These are phyloP conservation scores for Dictyostelium capitatum DNA, from an alignment of 78 protist genomes.

Conservation along the genomic window DNA sequence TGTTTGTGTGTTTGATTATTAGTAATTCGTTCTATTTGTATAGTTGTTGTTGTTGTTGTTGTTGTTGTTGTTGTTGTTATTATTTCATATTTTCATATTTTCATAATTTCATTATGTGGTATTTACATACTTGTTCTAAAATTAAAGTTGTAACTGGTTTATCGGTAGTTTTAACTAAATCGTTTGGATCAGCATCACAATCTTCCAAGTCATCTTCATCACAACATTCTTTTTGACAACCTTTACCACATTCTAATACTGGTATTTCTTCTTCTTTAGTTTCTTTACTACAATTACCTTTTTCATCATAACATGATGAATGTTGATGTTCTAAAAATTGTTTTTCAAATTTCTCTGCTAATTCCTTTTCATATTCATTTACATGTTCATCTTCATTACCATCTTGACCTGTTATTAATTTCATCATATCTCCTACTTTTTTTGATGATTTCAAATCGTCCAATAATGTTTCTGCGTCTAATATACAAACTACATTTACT, in stretches of 20 bases:
- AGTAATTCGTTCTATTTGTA: background rate
- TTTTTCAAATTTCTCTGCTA: background rate
- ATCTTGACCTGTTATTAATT: background rate
- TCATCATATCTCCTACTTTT: conserved; percentile 23
- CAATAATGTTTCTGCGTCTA: conserved; percentile 10
- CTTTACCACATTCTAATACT: background rate
- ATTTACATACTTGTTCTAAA: conserved; percentile 50
- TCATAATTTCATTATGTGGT: background rate
- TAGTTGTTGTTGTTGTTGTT: too few relatives aligned
- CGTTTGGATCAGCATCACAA: background rate
- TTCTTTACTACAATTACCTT: background rate
- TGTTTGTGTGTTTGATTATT: background rate
- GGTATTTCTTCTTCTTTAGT: background rate
- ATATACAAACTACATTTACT: conserved; percentile 35
- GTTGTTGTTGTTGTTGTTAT: too few relatives aligned
- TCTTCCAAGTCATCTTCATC: conserved; percentile 5
- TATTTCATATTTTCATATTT: too few relatives aligned
- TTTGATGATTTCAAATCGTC: conserved; percentile 27
- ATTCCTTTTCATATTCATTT: background rate
- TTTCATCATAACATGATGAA: background rate
- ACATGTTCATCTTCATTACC: background rate
- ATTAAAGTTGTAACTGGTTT: conserved; percentile 53
- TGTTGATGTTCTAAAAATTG: background rate
- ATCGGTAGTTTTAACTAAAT: conserved; percentile 27
- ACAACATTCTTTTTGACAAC: background rate